Evolutionary conservation across 2,329 filamentous ascomycete genomes (phyloP).

Genomic region (Colletotrichum melonis): DNA sequence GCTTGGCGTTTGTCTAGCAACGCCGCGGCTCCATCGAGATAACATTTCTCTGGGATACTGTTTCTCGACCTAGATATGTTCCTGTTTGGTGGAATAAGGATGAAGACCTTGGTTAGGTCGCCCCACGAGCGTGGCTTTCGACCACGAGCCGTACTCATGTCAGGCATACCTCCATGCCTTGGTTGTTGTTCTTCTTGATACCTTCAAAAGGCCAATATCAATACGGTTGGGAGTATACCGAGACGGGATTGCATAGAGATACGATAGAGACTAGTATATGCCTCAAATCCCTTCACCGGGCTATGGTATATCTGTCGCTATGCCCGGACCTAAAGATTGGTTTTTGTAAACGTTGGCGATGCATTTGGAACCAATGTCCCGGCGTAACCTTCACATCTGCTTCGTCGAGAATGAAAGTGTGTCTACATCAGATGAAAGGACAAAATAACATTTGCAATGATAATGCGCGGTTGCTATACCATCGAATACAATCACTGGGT

Average conservation of each 20-base stretch:
- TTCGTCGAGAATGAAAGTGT: too few relatives aligned
- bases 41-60: constrained; percentile 12
- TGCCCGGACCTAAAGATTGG: too few relatives aligned
- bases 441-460: too few relatives aligned
- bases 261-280: too few relatives aligned
- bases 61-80: constrained; percentile 45
- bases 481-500: neutral
- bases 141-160: constrained; percentile 53
- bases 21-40: neutral
- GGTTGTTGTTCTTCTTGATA: constrained; percentile 42
- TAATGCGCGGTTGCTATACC: neutral
- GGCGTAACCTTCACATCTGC: too few relatives aligned
- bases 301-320: too few relatives aligned
- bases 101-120: constrained; percentile 55
- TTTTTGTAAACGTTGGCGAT: too few relatives aligned
- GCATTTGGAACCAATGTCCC: too few relatives aligned
- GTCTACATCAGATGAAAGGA: too few relatives aligned
- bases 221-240: too few relatives aligned
- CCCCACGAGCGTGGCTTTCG: constrained; percentile 51
- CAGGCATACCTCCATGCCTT: constrained; percentile 44
- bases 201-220: constrained; percentile 45
- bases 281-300: too few relatives aligned
- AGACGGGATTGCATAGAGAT: too few relatives aligned
- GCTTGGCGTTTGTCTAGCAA: neutral
- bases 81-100: constrained; percentile 50